Conservation (phyloP, 1,284 basidiomycete species). For the Melanopsichium pennsylvanicum region DNA sequence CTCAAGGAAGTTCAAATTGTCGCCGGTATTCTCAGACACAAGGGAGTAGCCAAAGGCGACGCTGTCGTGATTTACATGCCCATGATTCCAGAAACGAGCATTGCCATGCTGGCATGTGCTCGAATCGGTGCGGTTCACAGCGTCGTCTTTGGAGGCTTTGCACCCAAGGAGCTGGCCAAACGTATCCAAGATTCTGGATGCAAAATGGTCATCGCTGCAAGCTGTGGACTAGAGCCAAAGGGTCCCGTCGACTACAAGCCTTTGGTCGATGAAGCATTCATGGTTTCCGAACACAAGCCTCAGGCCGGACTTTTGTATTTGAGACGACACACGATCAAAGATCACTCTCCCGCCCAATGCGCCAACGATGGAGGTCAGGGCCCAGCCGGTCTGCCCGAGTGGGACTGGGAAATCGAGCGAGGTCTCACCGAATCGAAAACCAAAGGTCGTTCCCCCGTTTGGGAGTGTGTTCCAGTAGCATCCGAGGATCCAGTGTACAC, state of each 20-base stretch:
- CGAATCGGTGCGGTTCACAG: slow-evolving; percentile 63
- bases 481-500: slow-evolving; percentile 57
- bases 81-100: slow-evolving; percentile 60
- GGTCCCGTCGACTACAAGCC: slow-evolving; percentile 59
- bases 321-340: slow-evolving; percentile 51
- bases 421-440: slow-evolving; percentile 16
- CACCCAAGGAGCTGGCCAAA: slow-evolving; percentile 58
- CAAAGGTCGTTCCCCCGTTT: slow-evolving; percentile 43
- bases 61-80: slow-evolving; percentile 62
- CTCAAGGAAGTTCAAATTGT: slow-evolving; percentile 54
- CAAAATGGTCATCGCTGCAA: slow-evolving; percentile 54
- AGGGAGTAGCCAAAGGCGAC: slow-evolving; percentile 59
- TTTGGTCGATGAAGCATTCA: slow-evolving; percentile 56
- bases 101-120: slow-evolving; percentile 61
- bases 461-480: slow-evolving; percentile 49
- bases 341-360: slow-evolving; percentile 38
- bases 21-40: slow-evolving; percentile 54
- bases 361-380: slow-evolving; percentile 16
- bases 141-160: slow-evolving; percentile 64
- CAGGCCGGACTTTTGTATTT: slow-evolving; percentile 43
- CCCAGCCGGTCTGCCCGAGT: slow-evolving; percentile 39
- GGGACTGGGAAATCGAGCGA: slow-evolving; percentile 55
- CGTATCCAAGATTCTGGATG: slow-evolving; percentile 57
- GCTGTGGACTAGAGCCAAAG: slow-evolving; percentile 61
- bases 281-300: slow-evolving; percentile 49